These are phyloP conservation scores for Erysimum cheiranthoides DNA, from an alignment of 345 rosid species.

Conservation along the genomic window DNA sequence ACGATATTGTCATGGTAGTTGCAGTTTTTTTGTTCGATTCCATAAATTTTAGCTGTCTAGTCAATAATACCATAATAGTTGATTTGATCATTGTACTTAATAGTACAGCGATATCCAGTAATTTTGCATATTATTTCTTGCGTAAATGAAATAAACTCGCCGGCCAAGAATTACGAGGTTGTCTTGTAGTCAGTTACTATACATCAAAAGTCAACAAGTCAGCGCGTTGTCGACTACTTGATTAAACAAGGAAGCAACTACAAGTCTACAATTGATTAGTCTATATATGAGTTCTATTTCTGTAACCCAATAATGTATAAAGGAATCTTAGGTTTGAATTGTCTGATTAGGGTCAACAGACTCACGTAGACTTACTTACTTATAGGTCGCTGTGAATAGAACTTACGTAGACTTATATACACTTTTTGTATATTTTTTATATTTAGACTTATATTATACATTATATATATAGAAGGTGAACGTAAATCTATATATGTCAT, in stretches of 20 bases:
- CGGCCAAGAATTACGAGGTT: slow-evolving; percentile 34
- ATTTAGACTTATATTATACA: not conserved
- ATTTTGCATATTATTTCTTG: not conserved
- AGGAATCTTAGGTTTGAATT: slow-evolving; percentile 31
- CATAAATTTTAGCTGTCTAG: slow-evolving; percentile 28
- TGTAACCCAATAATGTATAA: slow-evolving; percentile 33
- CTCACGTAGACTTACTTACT: slow-evolving; percentile 12
- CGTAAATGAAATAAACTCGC: slow-evolving; percentile 34
- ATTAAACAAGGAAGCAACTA: slow-evolving; percentile 30
- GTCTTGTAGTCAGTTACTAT: slow-evolving; percentile 36
- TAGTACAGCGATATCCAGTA: slow-evolving; percentile 18
- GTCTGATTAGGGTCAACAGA: slow-evolving; percentile 29
- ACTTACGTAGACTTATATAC: not conserved
- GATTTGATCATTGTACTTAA: slow-evolving; percentile 29
- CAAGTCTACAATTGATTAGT: slow-evolving; percentile 24
- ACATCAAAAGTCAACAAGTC: slow-evolving; percentile 44
- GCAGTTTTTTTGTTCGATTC: slow-evolving; percentile 16
- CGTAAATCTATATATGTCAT: not conserved
- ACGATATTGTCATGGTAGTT: slow-evolving; percentile 24
- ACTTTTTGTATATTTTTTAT: too few species aligned
- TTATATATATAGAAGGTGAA: not conserved
- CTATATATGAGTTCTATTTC: slow-evolving; percentile 26
- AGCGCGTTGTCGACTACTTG: slow-evolving; percentile 38
- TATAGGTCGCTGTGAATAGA: slow-evolving; percentile 9
- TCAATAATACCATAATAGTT: slow-evolving; percentile 23